phyloP scores from a whole-genome alignment of 306 rosid species.

The Dicorynia guianensis region DNA sequence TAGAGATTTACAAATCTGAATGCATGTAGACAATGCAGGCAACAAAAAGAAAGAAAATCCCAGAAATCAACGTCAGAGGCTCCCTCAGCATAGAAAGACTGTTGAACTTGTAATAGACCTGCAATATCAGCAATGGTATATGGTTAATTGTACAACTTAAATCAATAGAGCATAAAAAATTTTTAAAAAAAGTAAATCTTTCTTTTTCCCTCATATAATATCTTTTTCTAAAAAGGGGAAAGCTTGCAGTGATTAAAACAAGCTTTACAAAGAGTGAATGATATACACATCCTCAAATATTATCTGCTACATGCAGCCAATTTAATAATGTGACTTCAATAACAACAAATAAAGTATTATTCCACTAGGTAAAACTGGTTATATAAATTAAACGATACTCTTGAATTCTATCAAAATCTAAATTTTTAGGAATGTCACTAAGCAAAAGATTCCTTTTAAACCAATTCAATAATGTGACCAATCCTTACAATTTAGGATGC shows the following conservation, averaged over 20 bases:
- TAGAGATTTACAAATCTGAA: slow-evolving; percentile 90
- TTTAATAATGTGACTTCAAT: slow-evolving; percentile 31
- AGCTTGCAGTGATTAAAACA: slow-evolving; percentile 13
- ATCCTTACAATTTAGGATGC: slow-evolving; percentile 35
- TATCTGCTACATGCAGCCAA: slow-evolving; percentile 14
- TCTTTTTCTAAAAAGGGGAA: slow-evolving; percentile 6
- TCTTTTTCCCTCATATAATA: background rate
- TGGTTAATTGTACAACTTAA: slow-evolving; percentile 23
- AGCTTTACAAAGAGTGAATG: background rate
- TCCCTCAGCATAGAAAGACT: slow-evolving; percentile 86
- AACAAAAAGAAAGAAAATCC: slow-evolving; percentile 79
- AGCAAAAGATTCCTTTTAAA: no score
- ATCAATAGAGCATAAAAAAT: slow-evolving; percentile 12
- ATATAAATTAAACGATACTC: no score
- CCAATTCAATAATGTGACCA: slow-evolving; percentile 29
- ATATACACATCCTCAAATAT: background rate
- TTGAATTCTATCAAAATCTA: no score
- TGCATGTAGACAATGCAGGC: slow-evolving; percentile 78
- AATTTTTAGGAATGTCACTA: no score
- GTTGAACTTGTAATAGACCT: slow-evolving; percentile 94
- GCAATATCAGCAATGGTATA: slow-evolving; percentile 49
- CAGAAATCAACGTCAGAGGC: slow-evolving; percentile 91
- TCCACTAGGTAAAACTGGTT: no score
- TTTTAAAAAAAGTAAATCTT: slow-evolving; percentile 1
- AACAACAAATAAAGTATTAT: no score